Evolutionary conservation across 2,329 filamentous ascomycete species (phyloP), one percentile per base, ranked within the genome.

Genomic region (Talaromyces marneffei): DNA sequence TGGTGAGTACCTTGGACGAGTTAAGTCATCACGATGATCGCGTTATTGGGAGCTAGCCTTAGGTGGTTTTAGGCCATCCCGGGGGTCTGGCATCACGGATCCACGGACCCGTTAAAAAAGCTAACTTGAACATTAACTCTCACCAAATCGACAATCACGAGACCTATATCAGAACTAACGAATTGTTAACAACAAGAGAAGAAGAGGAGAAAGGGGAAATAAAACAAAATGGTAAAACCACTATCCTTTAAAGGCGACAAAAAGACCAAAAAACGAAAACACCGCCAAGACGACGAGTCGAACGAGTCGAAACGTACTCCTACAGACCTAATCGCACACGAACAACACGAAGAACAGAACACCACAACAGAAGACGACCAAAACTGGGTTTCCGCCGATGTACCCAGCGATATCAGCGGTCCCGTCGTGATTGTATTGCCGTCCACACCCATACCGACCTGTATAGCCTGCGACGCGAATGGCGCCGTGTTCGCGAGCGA

Each of bases 181-280:
- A 50, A 18, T n/a, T n/a, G n/a, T n/a, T 33, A 18, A 5, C 16
- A 33, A 16, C 16, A 18, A 25, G 42, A 27, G 39, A 27, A n/a
- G n/a, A n/a, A n/a, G n/a, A n/a, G n/a, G 23, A 46, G 7, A 46
- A 20, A 20, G 37, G 23, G 27, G 7, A 46, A 20, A 20, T 16
- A 23, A 42, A 23, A 29, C 27, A 53, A 53, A 23, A 77, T 76
- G 75, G 75, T 96, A 68, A 97, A 96, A 75, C 87, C 93, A 53
- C 84, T 99, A 62, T 82, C 86, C 54, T 99, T 99, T 83, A 99
- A 99, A 79, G 94, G 94, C 81, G 94, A 99, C 79, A 62, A 62
- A 59, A 97, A 94, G 79, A 79, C 85, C 63, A 96, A 94, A 77
- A 97, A 97, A 82, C 85, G 91, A 74, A 97, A 96, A 83, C 86